These are phyloP conservation scores for Aspergillus fumigatiaffinis DNA, from an alignment of 2,329 filamentous ascomycete species.

Conservation along the genomic window DNA sequence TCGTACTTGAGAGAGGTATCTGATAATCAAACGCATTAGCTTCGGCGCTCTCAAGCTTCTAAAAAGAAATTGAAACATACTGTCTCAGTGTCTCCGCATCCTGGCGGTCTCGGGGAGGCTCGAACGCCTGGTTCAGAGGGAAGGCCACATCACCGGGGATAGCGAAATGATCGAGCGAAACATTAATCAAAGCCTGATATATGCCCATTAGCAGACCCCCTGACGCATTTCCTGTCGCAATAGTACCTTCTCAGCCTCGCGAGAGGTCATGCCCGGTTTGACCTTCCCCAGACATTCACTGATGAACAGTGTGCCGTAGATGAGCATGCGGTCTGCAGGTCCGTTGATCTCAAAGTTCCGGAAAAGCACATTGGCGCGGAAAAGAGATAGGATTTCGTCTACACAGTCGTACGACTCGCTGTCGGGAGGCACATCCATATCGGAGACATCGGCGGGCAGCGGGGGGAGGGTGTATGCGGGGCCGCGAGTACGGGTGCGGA, in stretches of 20 bases:
- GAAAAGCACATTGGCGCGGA: constrained; percentile 98
- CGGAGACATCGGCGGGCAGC: constrained; percentile 54
- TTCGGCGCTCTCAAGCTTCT: neutral
- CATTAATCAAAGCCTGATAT: constrained; percentile 76
- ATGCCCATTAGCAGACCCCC: constrained; percentile 35
- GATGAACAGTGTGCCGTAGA: constrained; percentile 95
- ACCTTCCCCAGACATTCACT: constrained; percentile 88
- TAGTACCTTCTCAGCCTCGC: constrained; percentile 62
- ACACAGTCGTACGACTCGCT: constrained; percentile 93
- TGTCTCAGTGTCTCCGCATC: constrained; percentile 84
- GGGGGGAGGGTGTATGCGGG: constrained; percentile 80
- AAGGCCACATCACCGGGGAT: constrained; percentile 91
- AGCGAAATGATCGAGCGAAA: constrained; percentile 91
- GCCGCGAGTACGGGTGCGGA: constrained; percentile 92
- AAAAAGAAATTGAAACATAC: constrained; percentile 48
- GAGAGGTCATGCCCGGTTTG: constrained; percentile 64
- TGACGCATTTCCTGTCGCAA: neutral
- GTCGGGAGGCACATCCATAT: constrained; percentile 65
- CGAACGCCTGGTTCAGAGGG: constrained; percentile 95
- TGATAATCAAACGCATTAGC: constrained; percentile 16
- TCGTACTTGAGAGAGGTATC: constrained; percentile 75
- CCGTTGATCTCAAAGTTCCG: constrained; percentile 99
- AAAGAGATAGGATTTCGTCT: constrained; percentile 87
- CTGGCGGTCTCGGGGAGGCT: constrained; percentile 78
- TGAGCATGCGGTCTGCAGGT: constrained; percentile 85